Conservation (phyloP, 1,139 yeast species). For the Debaryomyces coudertii region DNA sequence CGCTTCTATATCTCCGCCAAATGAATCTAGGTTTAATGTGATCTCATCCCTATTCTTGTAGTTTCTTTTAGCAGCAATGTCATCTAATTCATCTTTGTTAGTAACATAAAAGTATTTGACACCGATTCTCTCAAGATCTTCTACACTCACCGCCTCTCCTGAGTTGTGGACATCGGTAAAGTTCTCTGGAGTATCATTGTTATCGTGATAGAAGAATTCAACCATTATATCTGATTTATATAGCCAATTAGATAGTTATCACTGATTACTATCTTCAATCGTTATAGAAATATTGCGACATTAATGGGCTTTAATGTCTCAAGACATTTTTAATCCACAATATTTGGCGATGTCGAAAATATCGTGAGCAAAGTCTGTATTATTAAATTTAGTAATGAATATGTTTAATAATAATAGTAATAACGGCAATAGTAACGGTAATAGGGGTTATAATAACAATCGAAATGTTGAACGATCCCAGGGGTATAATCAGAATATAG, state of each 20-base stretch:
- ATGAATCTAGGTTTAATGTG: constrained; percentile 58
- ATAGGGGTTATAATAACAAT: constrained; percentile 9
- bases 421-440: constrained; percentile 10
- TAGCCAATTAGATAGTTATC: not conserved
- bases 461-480: constrained; percentile 19
- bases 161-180: constrained; percentile 78
- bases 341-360: constrained; percentile 5
- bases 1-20: constrained; percentile 63
- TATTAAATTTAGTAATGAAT: not conserved
- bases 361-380: not conserved
- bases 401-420: constrained; percentile 11
- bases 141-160: constrained; percentile 57
- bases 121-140: constrained; percentile 61
- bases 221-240: constrained; percentile 33
- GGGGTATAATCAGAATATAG: constrained; percentile 41
- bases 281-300: constrained; percentile 4
- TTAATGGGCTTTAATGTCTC: constrained; percentile 2
- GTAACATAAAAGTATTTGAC: constrained; percentile 65
- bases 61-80: constrained; percentile 65
- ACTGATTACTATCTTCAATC: not conserved
- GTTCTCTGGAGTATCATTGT: constrained; percentile 55
- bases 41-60: constrained; percentile 84
- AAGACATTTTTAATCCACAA: constrained; percentile 9
- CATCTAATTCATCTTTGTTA: constrained; percentile 60
- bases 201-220: constrained; percentile 74